Percentiles rank a stretch among this genome's conserved stretches.
Evolutionary conservation across 495 filamentous ascomycete species (phyloP).

Genomic region (Platismatia glauca): DNA sequence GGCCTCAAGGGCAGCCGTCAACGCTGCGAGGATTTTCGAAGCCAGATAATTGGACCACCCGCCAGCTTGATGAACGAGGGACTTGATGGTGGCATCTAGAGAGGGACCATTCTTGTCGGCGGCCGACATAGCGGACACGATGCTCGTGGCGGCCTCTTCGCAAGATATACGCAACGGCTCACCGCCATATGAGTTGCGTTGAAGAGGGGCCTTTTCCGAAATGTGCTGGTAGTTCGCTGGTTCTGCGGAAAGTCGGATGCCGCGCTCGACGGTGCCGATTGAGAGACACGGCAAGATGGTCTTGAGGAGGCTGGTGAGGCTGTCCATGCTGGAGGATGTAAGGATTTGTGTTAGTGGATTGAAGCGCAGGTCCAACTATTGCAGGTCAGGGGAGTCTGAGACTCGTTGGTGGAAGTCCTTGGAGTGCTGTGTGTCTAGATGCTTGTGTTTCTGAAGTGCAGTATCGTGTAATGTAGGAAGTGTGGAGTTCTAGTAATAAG

Average conservation of each 20-base stretch:
- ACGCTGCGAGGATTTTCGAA: slow-evolving; percentile 27
- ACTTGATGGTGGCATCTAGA: slow-evolving; percentile 3
- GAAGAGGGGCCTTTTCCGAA: slow-evolving; percentile 4
- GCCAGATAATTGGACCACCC: slow-evolving; percentile 37
- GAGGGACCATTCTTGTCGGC: background rate
- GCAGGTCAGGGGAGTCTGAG: background rate
- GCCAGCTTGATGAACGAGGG: slow-evolving; percentile 18
- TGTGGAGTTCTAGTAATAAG: too few species aligned
- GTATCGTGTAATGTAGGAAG: too few species aligned
- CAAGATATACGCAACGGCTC: background rate
- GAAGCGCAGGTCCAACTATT: background rate
- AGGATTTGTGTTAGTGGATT: background rate
- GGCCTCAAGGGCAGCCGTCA: slow-evolving; percentile 29
- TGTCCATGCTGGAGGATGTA: background rate
- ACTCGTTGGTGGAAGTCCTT: background rate
- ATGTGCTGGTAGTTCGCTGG: background rate
- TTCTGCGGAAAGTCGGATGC: slow-evolving; percentile 1
- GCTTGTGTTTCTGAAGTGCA: too few species aligned
- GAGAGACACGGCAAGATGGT: slow-evolving; percentile 14
- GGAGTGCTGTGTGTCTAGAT: too few species aligned
- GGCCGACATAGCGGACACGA: slow-evolving; percentile 8
- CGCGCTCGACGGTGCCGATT: background rate
- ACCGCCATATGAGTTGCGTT: background rate
- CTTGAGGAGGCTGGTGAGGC: slow-evolving; percentile 3
- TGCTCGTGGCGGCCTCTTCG: slow-evolving; percentile 10